Conservation (phyloP, 2,329 filamentous ascomycete genomes). For the Trichoderma semiorbis region DNA sequence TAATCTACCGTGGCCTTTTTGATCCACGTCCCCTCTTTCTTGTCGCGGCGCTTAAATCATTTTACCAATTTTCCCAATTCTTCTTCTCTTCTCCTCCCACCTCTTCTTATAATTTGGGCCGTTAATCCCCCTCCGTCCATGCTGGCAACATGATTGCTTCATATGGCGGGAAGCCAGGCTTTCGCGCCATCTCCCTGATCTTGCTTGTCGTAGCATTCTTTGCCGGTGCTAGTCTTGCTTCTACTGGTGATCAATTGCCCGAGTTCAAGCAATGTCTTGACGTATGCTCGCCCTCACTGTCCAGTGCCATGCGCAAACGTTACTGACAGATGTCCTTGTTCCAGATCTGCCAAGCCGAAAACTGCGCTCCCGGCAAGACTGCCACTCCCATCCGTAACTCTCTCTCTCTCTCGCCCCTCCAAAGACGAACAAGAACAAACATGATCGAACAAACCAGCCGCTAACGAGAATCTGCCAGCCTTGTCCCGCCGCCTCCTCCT, state of each 20-base stretch:
- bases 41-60: not conserved
- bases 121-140: conserved; percentile 22
- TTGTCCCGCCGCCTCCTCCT: conserved; percentile 80
- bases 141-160: conserved; percentile 31
- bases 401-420: not conserved
- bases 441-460: not conserved
- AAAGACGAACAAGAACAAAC: not conserved
- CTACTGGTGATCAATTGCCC: conserved; percentile 76
- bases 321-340: conserved; percentile 18
- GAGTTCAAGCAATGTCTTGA: conserved; percentile 85
- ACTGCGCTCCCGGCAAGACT: conserved; percentile 64
- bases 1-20: conserved; percentile 9
- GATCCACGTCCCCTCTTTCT: conserved; percentile 14
- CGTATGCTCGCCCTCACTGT: conserved; percentile 43
- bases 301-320: not conserved
- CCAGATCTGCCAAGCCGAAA: conserved; percentile 75
- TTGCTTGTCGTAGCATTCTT: conserved; percentile 39
- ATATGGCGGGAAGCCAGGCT: conserved; percentile 33
- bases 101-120: not conserved
- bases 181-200: conserved; percentile 31
- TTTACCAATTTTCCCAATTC: not conserved
- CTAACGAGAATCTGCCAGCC: conserved; percentile 49
- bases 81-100: not conserved
- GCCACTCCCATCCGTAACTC: conserved; percentile 62
- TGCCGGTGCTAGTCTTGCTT: conserved; percentile 57